A percentile compares a stretch with the other conserved stretches of the same genome.
These are phyloP conservation scores for Mortierella sp. DNA, from an alignment of 371 early-diverging fungal genomes.

Conservation along the genomic window DNA sequence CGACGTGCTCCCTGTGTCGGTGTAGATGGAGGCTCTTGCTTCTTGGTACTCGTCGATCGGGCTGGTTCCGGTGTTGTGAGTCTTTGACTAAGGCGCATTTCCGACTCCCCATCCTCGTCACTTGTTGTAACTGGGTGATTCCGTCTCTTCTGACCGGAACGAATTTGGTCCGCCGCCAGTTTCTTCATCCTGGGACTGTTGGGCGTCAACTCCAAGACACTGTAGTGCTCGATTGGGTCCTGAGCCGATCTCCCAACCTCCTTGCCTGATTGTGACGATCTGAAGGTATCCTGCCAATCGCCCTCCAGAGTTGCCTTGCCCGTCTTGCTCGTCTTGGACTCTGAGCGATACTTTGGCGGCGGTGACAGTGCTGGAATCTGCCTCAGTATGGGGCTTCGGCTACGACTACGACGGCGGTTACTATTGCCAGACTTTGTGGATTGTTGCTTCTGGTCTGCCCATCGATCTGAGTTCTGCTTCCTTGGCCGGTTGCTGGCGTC, in stretches of 20 bases:
- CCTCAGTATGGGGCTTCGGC: too few species aligned
- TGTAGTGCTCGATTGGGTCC: background rate
- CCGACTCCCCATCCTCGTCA: background rate
- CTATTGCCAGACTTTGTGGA: too few species aligned
- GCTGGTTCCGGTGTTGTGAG: background rate
- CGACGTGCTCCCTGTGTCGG: background rate
- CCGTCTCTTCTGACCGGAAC: background rate
- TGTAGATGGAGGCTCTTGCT: background rate
- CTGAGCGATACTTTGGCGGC: too few species aligned
- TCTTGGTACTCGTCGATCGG: background rate
- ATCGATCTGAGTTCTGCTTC: background rate
- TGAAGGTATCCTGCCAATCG: too few species aligned
- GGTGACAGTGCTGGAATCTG: too few species aligned
- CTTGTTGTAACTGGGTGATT: background rate
- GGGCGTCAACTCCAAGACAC: background rate
- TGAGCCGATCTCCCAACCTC: too few species aligned
- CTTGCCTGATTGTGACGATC: too few species aligned
- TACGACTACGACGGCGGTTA: too few species aligned
- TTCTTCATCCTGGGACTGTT: background rate
- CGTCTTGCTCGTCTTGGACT: too few species aligned
- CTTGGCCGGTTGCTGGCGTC: background rate
- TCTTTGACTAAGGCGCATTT: background rate
- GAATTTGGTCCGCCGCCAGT: background rate
- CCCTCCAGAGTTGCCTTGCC: too few species aligned
- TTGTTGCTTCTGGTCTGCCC: background rate